Conservation (phyloP, 2,329 filamentous ascomycete genomes). For the Gremmenia infestans region DNA sequence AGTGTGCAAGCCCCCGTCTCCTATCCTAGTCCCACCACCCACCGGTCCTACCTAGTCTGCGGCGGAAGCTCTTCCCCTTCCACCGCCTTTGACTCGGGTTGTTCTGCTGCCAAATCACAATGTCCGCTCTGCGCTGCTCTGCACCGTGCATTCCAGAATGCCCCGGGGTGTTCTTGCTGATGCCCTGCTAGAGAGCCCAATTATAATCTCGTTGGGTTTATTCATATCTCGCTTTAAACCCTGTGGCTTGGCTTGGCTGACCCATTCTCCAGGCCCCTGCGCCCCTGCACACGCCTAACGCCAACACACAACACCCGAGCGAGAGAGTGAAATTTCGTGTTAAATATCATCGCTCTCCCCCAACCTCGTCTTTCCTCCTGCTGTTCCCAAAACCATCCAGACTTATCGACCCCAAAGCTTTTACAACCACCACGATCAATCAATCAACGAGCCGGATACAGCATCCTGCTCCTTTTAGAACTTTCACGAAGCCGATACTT, state of each 20-base stretch:
- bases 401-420: slow-evolving; percentile 15
- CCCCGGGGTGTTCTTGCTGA: background rate
- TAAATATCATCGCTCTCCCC: slow-evolving; percentile 16
- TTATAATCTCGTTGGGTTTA: background rate
- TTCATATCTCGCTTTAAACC: background rate
- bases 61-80: background rate
- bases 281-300: slow-evolving; percentile 1
- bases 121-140: background rate
- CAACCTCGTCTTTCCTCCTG: slow-evolving; percentile 14
- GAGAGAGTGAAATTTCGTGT: slow-evolving; percentile 12
- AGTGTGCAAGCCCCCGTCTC: too few relatives aligned
- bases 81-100: slow-evolving; percentile 3
- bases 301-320: slow-evolving; percentile 17
- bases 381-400: slow-evolving; percentile 16
- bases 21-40: background rate
- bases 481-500: slow-evolving; percentile 21
- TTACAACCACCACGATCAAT: slow-evolving; percentile 20
- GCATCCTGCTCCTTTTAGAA: slow-evolving; percentile 27
- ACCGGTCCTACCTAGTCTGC: background rate
- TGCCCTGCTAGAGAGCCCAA: slow-evolving; percentile 1
- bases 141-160: slow-evolving; percentile 17
- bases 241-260: slow-evolving; percentile 14
- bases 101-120: slow-evolving; percentile 3
- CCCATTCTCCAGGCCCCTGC: slow-evolving; percentile 6
- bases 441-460: slow-evolving; percentile 15